A percentile compares a stretch with the other conserved stretches of the same genome.
Conservation (phyloP, 108 stramenopile genomes). For the Parmales sp. region DNA sequence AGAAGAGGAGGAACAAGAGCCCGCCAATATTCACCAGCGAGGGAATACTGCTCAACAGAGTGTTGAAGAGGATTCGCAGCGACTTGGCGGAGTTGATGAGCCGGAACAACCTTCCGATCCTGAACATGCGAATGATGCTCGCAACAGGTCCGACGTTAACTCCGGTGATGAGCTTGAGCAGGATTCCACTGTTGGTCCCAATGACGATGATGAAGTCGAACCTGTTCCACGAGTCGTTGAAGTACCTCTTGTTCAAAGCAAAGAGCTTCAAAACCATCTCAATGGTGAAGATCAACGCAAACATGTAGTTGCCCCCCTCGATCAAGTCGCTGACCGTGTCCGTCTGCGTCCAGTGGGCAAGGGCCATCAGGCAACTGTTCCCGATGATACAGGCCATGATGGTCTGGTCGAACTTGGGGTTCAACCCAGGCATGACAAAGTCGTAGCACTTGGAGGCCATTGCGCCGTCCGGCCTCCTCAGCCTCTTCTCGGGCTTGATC, state of each 20-base stretch:
- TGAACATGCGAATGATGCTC: constrained; percentile 39
- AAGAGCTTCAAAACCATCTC: constrained; percentile 45
- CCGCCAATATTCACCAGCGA: constrained; percentile 48
- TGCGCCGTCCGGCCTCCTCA: constrained; percentile 14
- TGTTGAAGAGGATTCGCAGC: constrained; percentile 42
- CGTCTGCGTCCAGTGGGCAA: constrained; percentile 33
- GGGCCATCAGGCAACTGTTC: constrained; percentile 34
- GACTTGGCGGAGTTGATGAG: constrained; percentile 37
- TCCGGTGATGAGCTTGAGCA: constrained; percentile 12
- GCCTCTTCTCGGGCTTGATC: constrained; percentile 28
- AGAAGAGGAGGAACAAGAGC: constrained; percentile 48
- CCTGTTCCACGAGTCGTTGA: constrained; percentile 42
- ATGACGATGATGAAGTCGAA: constrained; percentile 50
- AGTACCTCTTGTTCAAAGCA: constrained; percentile 32
- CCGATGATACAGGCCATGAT: constrained; percentile 40
- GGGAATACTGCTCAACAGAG: constrained; percentile 44
- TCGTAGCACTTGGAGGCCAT: constrained; percentile 32
- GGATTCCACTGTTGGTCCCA: constrained; percentile 37
- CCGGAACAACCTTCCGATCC: constrained; percentile 50
- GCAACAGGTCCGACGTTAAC: constrained; percentile 26
- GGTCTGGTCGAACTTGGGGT: constrained; percentile 33
- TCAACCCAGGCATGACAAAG: constrained; percentile 23
- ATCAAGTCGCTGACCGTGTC: constrained; percentile 15
- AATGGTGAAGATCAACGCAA: constrained; percentile 40
- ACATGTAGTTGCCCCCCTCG: constrained; percentile 28